Evolutionary conservation across 768 basidiomycete genomes (phyloP), one percentile per base, ranked within the genome.

Genomic region (Lyophyllum decastes): DNA sequence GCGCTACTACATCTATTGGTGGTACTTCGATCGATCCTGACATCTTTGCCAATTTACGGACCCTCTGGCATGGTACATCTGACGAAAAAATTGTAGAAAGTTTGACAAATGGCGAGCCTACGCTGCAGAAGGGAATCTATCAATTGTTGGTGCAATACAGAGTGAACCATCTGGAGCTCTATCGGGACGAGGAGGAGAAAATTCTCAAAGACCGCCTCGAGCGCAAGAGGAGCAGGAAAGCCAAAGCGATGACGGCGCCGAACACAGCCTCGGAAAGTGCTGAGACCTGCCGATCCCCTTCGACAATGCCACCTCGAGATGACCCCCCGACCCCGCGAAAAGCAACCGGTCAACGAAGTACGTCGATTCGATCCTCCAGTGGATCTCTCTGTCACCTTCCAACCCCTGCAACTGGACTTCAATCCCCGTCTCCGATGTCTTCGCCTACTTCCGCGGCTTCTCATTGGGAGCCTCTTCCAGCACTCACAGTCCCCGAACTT

Each of bases 51-150:
- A 98, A 98, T 72, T 73, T 99, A 24, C 86, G 84, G 62, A 95
- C 94, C 3, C 79, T 99, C n/a, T 99, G 95, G 95, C 86, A 89
- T 55, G 91, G 84, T 9, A 83, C 85, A 1, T 74, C 86, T 2
- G 92, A 95, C 53, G 81, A 82, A 10, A 86, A 89, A 27, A 86
- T 98, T 54, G 78, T 87, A 49, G 78, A 82, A 49, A 86, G 83
- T 52, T 76, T 99, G 65, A 79, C 73, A 67, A 86, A 80, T 64
- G 65, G 75, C 51, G 84, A 87, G 54, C 86, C 86, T 50, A 95
- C 90, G 26, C 95, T 94, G 91, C 94, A 98, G 70, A 98, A 99
- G 73, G 93, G 92, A 0, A 91, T 98, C 48, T 99, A 99, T 72
- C 88, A 92, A 67, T 76, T 98, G 4, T 80, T 99, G n/a, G 78